These are phyloP conservation scores for Botrytis sinoallii DNA, from an alignment of 2,329 filamentous ascomycete species.

Conservation along the genomic window DNA sequence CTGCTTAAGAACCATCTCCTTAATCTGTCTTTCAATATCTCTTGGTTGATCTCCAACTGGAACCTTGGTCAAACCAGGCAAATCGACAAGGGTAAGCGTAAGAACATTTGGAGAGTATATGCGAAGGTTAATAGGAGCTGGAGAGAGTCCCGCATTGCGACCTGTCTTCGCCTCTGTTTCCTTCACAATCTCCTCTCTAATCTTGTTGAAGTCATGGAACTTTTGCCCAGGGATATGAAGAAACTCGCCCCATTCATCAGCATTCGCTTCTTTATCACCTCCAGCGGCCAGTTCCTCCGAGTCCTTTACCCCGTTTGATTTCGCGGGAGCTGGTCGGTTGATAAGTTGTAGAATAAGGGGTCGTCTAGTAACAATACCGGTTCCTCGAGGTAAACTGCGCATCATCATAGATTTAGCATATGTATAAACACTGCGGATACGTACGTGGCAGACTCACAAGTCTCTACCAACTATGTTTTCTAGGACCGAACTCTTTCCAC, in stretches of 20 bases:
- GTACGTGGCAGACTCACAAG: conserved; percentile 66
- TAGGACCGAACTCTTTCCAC: conserved; percentile 97
- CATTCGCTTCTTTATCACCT: conserved; percentile 83
- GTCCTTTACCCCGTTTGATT: conserved; percentile 67
- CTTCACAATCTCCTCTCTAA: conserved; percentile 92
- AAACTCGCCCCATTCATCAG: conserved; percentile 98
- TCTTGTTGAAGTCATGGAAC: conserved; percentile 97
- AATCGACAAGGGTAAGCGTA: conserved; percentile 91
- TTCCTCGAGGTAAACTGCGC: conserved; percentile 84
- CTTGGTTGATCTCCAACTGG: conserved; percentile 94
- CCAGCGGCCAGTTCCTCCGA: conserved; percentile 59
- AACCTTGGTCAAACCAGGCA: conserved; percentile 94
- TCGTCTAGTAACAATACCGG: conserved; percentile 93
- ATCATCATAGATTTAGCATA: conserved; percentile 32
- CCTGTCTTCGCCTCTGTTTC: conserved; percentile 97
- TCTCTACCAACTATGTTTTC: conserved; percentile 99
- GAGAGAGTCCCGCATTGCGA: conserved; percentile 92
- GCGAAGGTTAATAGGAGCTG: conserved; percentile 92
- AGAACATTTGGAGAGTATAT: conserved; percentile 99
- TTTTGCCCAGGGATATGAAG: conserved; percentile 96
- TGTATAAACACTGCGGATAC: conserved; percentile 19
- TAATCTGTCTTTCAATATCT: conserved; percentile 95
- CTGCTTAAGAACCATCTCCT: conserved; percentile 97
- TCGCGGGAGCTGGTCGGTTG: conserved; percentile 68
- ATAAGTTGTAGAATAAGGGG: conserved; percentile 97